Evolutionary conservation across 805 yeast genomes (phyloP), one percentile per base, ranked within the genome.

Genomic region (Saturnispora sekii): DNA sequence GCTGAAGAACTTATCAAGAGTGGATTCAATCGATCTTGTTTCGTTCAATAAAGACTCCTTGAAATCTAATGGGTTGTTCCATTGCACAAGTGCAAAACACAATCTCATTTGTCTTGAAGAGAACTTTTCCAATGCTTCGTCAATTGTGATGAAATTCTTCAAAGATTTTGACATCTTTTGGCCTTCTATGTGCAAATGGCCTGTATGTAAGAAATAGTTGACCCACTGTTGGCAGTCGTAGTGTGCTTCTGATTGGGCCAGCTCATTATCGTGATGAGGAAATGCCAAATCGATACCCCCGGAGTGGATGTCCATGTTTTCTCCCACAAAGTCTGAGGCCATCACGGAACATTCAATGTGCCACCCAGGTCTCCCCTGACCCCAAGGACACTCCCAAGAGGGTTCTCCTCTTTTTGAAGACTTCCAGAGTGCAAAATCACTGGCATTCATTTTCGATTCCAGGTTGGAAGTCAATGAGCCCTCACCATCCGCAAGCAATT

Each of bases 271-370:
- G 66, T 93, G 99, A 63, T 93, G 99, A 3, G 99, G 99, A 70
- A 93, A 93, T 16, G 97, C 96, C 58, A 93, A 74, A 67, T 93
- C 98, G 44, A 93, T 79, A 52, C 98, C 98, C 47, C 98, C 98
- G 14, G 95, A 81, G 62, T 93, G 98, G 53, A 93, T 86, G 64
- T 93, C 98, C 74, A 93, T 84, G 48, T 73, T 72, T 16, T 75
- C 65, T 4, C 97, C 97, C 33, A 84, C 73, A 39, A 89, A 74
- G 53, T 88, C 95, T 43, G 88, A 75, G 1, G 97, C 97, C 98
- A 93, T 93, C 16, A 93, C 98, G 8, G 97, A 88, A 73, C 98
- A 93, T 67, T 93, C 98, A 62, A 93, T 93, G 63, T 93, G 98
- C 98, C 98, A 93, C 4, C 98, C 98, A 11, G 98, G 98, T 63